A percentile compares a stretch with the other conserved stretches of the same genome.
These are phyloP conservation scores for Fusarium beomiforme DNA, from an alignment of 2,329 filamentous ascomycete species.

Conservation along the genomic window DNA sequence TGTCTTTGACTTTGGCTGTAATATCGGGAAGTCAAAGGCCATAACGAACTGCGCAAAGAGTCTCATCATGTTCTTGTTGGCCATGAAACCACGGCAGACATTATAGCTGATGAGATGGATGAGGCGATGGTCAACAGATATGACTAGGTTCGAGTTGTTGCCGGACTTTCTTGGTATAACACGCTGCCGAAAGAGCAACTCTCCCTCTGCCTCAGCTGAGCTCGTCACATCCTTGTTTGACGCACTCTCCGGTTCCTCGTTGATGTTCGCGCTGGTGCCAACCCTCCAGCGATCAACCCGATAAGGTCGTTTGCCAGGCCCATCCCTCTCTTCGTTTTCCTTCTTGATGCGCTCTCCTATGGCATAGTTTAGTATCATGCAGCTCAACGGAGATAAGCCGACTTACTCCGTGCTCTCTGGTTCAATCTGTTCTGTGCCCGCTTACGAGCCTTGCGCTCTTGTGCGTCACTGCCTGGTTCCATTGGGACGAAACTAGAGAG, in stretches of 20 bases:
- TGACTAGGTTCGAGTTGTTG: background rate
- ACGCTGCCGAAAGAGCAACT: no score
- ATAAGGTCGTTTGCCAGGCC: background rate
- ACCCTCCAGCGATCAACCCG: slow-evolving; percentile 27
- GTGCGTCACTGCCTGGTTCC: background rate
- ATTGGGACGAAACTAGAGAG: background rate
- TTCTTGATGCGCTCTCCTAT: slow-evolving; percentile 1
- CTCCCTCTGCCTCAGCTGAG: background rate
- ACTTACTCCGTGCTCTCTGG: slow-evolving; percentile 30
- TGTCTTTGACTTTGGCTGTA: background rate
- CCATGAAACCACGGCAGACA: slow-evolving; percentile 16
- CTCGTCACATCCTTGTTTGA: fast-evolving
- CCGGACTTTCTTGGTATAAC: fast-evolving
- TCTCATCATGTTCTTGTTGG: slow-evolving; percentile 14
- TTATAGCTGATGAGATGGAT: slow-evolving; percentile 23
- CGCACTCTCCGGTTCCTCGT: background rate
- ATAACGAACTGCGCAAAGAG: background rate
- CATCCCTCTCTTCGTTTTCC: background rate
- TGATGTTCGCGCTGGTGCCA: background rate
- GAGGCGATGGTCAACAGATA: slow-evolving; percentile 15
- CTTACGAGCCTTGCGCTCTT: slow-evolving; percentile 18
- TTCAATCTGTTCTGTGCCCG: slow-evolving; percentile 24
- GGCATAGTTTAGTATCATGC: background rate
- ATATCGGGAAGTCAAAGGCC: background rate
- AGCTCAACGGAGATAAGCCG: background rate